Evolutionary conservation across 345 rosid species (phyloP), one percentile per base, ranked within the genome.

Genomic region (Trapa incisa): DNA sequence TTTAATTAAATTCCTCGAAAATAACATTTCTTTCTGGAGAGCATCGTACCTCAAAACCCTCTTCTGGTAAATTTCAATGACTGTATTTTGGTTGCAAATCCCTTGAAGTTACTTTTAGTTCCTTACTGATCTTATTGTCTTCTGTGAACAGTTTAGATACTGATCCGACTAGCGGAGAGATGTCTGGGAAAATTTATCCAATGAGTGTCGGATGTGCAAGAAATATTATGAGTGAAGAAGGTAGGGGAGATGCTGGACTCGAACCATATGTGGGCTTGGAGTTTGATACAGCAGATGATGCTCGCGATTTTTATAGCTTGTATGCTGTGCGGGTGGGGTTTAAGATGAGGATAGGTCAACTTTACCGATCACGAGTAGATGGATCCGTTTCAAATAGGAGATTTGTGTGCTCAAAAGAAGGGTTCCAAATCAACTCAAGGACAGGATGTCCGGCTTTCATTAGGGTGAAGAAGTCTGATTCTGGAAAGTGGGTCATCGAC

Each of bases 401-500:
- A 69, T 92, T 77, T 68, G 93, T 92, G 47, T 92, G 98, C 77
- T 78, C 89, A 0, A 88, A 88, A 73, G 97, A 92, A 75, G 98
- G 98, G 41, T 86, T 88, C 83, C 96, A 92, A 80, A 75, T 92
- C 61, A 82, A 79, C 74, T 88, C 97, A 4, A 85, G 97, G 81
- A 81, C 86, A 0, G 98, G 98, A 5, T 92, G 98, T 75, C 85
- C 97, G 0, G 97, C 97, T 11, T 89, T 89, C 62, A 73, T 92
- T n/a, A 84, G 98, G 47, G 98, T 92, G 32, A 92, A 84, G 70
- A 82, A 77, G 67, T 71, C 82, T 37, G 93, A 86, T 78, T 80
- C 91, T 0, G 93, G 98, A 63, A 92, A 92, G 74, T 92, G 98
- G 96, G 80, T 86, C 70, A 74, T 92, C 66, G 98, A 89, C 72